These are phyloP conservation scores for Platanthera guangdongensis DNA, from an alignment of 106 monocot species.

Conservation along the genomic window DNA sequence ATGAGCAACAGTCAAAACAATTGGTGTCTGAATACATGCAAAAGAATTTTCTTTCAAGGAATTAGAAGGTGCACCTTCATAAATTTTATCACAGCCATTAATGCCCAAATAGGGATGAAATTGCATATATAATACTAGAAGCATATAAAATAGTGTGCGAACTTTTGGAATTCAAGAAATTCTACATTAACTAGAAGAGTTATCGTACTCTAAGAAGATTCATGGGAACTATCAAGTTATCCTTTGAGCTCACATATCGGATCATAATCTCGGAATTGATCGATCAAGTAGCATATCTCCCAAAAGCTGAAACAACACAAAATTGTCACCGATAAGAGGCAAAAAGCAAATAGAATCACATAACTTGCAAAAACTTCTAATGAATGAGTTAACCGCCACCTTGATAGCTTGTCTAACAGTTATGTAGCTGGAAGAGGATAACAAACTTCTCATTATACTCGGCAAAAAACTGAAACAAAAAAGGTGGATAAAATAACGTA, in stretches of 20 bases:
- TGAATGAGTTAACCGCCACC: neutral
- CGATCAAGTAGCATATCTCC: constrained; percentile 82
- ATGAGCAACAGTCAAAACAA: too few species aligned
- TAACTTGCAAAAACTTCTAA: neutral
- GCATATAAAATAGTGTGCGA: too few species aligned
- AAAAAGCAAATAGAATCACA: neutral
- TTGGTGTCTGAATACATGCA: too few species aligned
- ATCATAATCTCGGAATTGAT: constrained; percentile 68
- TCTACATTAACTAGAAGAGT: neutral
- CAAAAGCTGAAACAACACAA: constrained; percentile 39
- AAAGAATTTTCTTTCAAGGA: too few species aligned
- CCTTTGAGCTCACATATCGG: constrained; percentile 72
- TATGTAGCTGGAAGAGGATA: constrained; percentile 7
- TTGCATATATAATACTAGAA: too few species aligned
- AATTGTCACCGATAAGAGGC: neutral
- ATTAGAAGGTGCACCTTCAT: too few species aligned
- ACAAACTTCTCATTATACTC: constrained; percentile 14
- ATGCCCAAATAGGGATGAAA: too few species aligned
- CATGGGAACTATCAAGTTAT: constrained; percentile 75
- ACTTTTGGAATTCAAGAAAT: too few species aligned
- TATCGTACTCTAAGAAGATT: constrained; percentile 72
- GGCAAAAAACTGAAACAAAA: constrained; percentile 11
- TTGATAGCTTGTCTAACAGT: constrained; percentile 14
- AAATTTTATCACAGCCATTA: too few species aligned
- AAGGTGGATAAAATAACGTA: neutral